Conservation (phyloP, 208 protist genomes). For the Histomonas meleagridis region DNA sequence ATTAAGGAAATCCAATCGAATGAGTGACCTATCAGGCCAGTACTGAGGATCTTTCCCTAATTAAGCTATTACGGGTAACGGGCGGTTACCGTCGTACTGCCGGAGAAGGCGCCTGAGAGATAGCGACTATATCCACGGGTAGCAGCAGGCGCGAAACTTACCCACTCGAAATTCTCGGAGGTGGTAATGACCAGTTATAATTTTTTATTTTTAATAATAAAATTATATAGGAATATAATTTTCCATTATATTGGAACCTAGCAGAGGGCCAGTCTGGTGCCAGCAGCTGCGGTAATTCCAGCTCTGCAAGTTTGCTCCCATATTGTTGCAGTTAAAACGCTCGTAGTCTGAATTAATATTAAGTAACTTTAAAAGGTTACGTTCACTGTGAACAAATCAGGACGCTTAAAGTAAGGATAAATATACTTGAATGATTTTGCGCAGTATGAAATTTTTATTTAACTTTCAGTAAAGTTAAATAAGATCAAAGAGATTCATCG, state of each 20-base stretch:
- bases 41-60: slow-evolving; percentile 61
- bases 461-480: no score
- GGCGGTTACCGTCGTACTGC: slow-evolving; percentile 52
- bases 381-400: not conserved
- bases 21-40: slow-evolving; percentile 61
- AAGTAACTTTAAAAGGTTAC: no score
- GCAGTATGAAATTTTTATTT: slow-evolving; percentile 6
- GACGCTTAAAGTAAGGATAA: not conserved
- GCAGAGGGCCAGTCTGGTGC: slow-evolving; percentile 41
- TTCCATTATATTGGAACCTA: not conserved
- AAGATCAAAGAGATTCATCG: not conserved
- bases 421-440: not conserved
- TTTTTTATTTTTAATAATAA: not conserved
- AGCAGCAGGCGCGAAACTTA: slow-evolving; percentile 26
- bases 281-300: slow-evolving; percentile 46
- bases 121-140: not conserved
- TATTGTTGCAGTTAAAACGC: slow-evolving; percentile 46
- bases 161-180: not conserved
- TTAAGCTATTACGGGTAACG: slow-evolving; percentile 62
- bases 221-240: not conserved
- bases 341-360: not conserved
- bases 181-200: not conserved
- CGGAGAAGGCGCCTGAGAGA: slow-evolving; percentile 25
- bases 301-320: slow-evolving; percentile 40
- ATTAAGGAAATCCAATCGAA: not conserved